Percentiles rank a stretch among this genome's conserved stretches.
phyloP scores from a whole-genome alignment of 495 filamentous ascomycete species.

The Acidiella bohemica region DNA sequence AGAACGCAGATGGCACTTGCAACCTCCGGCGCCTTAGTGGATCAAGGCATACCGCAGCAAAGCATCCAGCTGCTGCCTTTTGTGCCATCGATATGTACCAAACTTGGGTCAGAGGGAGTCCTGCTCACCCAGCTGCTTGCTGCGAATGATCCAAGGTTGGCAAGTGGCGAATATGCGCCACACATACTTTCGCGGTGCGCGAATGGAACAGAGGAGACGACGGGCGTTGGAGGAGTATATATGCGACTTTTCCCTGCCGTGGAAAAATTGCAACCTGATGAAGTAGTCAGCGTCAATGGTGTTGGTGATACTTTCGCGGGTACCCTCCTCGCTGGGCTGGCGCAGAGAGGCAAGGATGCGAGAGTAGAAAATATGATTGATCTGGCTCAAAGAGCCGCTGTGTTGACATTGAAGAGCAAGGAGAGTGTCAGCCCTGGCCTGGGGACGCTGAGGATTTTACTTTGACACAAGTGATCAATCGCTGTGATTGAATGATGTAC shows the following conservation, averaged over 20 bases:
- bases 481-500: too few species aligned
- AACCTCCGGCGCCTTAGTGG: conserved; percentile 49
- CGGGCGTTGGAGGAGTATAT: conserved; percentile 64
- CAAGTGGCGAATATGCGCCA: conserved; percentile 42
- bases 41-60: conserved; percentile 70
- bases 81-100: conserved; percentile 70
- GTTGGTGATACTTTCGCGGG: conserved; percentile 89
- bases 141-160: conserved; percentile 49
- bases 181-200: conserved; percentile 52
- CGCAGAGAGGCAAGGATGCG: conserved; percentile 17
- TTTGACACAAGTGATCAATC: too few species aligned
- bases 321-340: conserved; percentile 56
- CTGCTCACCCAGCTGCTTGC: conserved; percentile 58
- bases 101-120: conserved; percentile 67
- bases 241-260: conserved; percentile 52
- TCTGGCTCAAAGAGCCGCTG: conserved; percentile 61
- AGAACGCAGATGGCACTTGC: conserved; percentile 50
- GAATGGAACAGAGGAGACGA: conserved; percentile 31
- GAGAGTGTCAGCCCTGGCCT: conserved; percentile 49
- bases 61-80: conserved; percentile 76
- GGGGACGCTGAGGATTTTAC: conserved; percentile 10
- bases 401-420: conserved; percentile 55
- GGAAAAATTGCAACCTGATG: conserved; percentile 42
- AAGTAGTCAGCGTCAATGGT: conserved; percentile 82
- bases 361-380: conserved; percentile 37